Evolutionary conservation across 2,329 filamentous ascomycete species (phyloP).

Genomic region (Emmonsiellopsis sp.): DNA sequence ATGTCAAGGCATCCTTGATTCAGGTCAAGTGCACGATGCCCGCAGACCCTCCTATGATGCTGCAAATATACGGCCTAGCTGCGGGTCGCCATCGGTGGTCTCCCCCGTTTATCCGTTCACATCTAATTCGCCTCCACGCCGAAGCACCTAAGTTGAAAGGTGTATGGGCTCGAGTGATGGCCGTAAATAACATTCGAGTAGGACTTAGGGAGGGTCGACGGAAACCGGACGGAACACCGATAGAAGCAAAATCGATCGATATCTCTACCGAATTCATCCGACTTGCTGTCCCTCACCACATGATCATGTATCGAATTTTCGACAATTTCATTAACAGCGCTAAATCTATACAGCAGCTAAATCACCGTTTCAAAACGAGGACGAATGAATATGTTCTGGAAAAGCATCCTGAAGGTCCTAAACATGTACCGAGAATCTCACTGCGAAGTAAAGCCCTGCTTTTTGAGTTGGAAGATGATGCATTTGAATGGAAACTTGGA

Average conservation of each 20-base stretch:
- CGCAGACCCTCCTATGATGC: slow-evolving; percentile 78
- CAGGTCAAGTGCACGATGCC: slow-evolving; percentile 88
- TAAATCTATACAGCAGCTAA: slow-evolving; percentile 84
- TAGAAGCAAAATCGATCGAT: slow-evolving; percentile 76
- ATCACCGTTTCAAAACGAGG: slow-evolving; percentile 81
- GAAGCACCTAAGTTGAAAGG: slow-evolving; percentile 73
- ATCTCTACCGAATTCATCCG: slow-evolving; percentile 77
- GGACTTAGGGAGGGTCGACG: slow-evolving; percentile 70
- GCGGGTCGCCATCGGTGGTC: slow-evolving; percentile 81
- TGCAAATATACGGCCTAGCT: slow-evolving; percentile 77
- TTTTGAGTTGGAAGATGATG: slow-evolving; percentile 90
- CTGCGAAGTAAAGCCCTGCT: slow-evolving; percentile 71
- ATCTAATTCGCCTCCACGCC: slow-evolving; percentile 75
- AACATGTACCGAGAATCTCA: slow-evolving; percentile 76
- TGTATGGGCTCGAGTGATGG: slow-evolving; percentile 80
- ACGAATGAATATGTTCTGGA: slow-evolving; percentile 81
- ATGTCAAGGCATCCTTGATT: slow-evolving; percentile 70
- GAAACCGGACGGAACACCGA: slow-evolving; percentile 53
- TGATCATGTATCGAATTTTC: slow-evolving; percentile 82
- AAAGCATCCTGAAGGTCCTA: slow-evolving; percentile 78
- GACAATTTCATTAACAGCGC: slow-evolving; percentile 84
- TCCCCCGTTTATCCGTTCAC: slow-evolving; percentile 67
- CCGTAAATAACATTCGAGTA: slow-evolving; percentile 68
- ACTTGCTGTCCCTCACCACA: slow-evolving; percentile 79
- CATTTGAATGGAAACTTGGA: slow-evolving; percentile 94